A percentile compares a stretch with the other conserved stretches of the same genome.
phyloP scores from a whole-genome alignment of 2,329 filamentous ascomycete species.

The Cadophora sp. region DNA sequence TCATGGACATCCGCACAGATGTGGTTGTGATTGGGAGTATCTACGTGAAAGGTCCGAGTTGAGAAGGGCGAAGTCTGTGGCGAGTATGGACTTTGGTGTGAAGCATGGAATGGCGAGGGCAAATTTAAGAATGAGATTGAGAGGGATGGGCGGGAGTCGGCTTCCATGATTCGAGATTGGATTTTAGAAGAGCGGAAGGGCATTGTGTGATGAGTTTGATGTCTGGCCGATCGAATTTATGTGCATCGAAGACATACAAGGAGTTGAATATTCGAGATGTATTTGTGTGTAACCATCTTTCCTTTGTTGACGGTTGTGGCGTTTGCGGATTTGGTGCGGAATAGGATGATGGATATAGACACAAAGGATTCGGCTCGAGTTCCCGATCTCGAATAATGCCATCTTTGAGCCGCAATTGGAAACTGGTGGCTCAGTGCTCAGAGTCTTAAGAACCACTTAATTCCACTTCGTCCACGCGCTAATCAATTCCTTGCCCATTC shows the following conservation, averaged over 20 bases:
- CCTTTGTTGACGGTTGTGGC: slow-evolving; percentile 11
- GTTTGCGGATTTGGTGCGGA: slow-evolving; percentile 8
- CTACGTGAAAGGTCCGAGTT: not conserved
- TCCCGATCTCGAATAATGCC: not conserved
- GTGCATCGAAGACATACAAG: not conserved
- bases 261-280: not conserved
- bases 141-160: slow-evolving; percentile 7
- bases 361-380: slow-evolving; percentile 3
- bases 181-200: slow-evolving; percentile 32
- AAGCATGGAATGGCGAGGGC: slow-evolving; percentile 7
- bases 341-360: not conserved
- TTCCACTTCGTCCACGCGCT: not conserved
- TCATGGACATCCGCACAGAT: not conserved
- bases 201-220: slow-evolving; percentile 21
- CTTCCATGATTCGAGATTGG: slow-evolving; percentile 30
- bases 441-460: not conserved
- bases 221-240: not conserved
- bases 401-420: not conserved
- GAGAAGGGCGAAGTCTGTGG: not conserved
- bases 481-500: slow-evolving; percentile 47
- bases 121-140: slow-evolving; percentile 19
- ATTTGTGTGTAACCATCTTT: not conserved
- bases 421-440: not conserved
- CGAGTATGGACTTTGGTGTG: not conserved
- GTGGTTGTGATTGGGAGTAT: not conserved